A percentile compares a stretch with the other conserved stretches of the same genome.
These are phyloP conservation scores for Globisporangium parvum DNA, from an alignment of 352 stramenopile species.

Conservation along the genomic window DNA sequence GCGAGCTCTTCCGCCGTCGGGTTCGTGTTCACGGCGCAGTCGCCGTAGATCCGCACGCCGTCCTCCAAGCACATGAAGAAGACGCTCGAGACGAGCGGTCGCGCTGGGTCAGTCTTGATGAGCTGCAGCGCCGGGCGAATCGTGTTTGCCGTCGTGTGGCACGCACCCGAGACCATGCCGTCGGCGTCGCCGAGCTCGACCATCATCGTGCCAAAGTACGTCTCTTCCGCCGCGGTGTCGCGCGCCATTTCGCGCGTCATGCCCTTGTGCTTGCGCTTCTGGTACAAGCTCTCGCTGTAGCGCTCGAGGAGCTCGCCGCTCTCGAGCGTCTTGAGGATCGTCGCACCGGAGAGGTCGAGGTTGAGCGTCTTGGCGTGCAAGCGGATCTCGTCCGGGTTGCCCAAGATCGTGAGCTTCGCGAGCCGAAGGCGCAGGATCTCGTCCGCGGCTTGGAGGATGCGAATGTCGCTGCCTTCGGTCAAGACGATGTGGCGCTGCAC, in stretches of 20 bases:
- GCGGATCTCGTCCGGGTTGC: constrained; percentile 61
- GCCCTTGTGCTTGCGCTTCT: constrained; percentile 84
- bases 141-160: constrained; percentile 85
- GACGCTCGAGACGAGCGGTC: constrained; percentile 71
- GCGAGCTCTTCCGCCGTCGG: constrained; percentile 68
- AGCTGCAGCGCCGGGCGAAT: constrained; percentile 83
- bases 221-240: constrained; percentile 61
- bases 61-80: constrained; percentile 88
- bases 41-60: constrained; percentile 76
- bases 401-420: constrained; percentile 73
- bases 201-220: constrained; percentile 86
- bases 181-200: constrained; percentile 72
- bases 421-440: constrained; percentile 63
- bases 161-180: constrained; percentile 82
- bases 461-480: constrained; percentile 77
- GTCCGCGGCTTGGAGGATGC: constrained; percentile 73
- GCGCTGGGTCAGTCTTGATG: constrained; percentile 73
- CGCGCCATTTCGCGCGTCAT: constrained; percentile 48
- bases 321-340: constrained; percentile 51
- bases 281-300: constrained; percentile 56
- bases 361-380: constrained; percentile 60
- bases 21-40: constrained; percentile 84
- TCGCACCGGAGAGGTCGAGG: constrained; percentile 51
- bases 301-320: constrained; percentile 36
- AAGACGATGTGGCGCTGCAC: constrained; percentile 80